These are phyloP conservation scores for Lipomyces japonicus DNA, from an alignment of 805 yeast genomes.

Conservation along the genomic window DNA sequence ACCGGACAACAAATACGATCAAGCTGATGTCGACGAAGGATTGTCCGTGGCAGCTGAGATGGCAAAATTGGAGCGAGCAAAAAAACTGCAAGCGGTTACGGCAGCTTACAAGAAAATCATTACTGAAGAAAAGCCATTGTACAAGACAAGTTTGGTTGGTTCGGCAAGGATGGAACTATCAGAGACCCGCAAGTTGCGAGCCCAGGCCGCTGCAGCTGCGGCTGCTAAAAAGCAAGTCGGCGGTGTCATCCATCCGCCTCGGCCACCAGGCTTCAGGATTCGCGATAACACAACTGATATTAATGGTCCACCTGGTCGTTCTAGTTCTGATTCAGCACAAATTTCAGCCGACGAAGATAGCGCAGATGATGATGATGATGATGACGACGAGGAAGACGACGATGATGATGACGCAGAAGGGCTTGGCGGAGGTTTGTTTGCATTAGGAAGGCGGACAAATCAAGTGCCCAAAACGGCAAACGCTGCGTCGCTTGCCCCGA, in stretches of 20 bases:
- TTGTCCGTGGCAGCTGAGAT: conserved; percentile 11
- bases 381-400: conserved; percentile 43
- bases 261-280: conserved; percentile 50
- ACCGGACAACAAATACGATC: not conserved
- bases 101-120: conserved; percentile 9
- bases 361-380: conserved; percentile 39
- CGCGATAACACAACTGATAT: conserved; percentile 29
- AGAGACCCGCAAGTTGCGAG: conserved; percentile 27
- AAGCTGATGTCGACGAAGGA: conserved; percentile 21
- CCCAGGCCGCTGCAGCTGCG: conserved; percentile 10
- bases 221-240: conserved; percentile 5
- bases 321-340: conserved; percentile 15
- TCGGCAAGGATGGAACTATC: conserved; percentile 25
- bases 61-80: conserved; percentile 4
- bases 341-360: conserved; percentile 27
- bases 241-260: conserved; percentile 44
- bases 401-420: conserved; percentile 39
- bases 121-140: conserved; percentile 7
- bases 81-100: conserved; percentile 1
- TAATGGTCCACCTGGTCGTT: conserved; percentile 33
- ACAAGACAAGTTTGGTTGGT: conserved; percentile 11
- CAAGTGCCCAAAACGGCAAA: conserved; percentile 11
- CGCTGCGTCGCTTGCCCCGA: conserved; percentile 21
- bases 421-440: conserved; percentile 35
- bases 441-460: conserved; percentile 36